Conservation (phyloP, 768 basidiomycete species). For the Phylloporus scabripes region DNA sequence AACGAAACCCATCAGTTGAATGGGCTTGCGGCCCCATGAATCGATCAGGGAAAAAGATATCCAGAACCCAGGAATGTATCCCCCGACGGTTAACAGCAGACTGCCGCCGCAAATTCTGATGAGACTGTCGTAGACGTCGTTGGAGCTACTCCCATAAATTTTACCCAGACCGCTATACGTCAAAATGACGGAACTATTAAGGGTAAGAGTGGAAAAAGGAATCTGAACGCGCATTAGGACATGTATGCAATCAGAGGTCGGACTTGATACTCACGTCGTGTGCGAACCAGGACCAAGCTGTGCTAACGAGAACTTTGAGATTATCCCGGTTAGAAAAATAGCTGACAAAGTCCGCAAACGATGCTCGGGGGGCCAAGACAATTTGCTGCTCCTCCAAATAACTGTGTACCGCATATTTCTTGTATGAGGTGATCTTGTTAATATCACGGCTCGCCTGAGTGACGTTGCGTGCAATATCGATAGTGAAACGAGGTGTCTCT, state of each 20-base stretch:
- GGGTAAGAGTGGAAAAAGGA: constrained; percentile 82
- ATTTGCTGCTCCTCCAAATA: constrained; percentile 42
- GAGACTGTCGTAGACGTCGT: constrained; percentile 21
- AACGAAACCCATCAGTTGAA: constrained; percentile 70
- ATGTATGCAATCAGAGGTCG: not conserved
- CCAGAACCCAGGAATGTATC: constrained; percentile 49
- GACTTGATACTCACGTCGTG: constrained; percentile 51
- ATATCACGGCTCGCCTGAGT: constrained; percentile 70
- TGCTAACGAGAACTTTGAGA: constrained; percentile 70
- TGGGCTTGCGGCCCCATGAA: constrained; percentile 65
- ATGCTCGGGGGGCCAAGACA: constrained; percentile 59
- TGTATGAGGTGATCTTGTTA: constrained; percentile 49
- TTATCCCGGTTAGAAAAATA: constrained; percentile 76
- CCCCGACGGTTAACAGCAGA: constrained; percentile 14
- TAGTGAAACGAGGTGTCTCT: constrained; percentile 86
- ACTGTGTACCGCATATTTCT: constrained; percentile 38
- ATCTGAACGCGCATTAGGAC: constrained; percentile 40
- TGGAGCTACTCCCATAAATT: constrained; percentile 21
- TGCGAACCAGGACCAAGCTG: constrained; percentile 84
- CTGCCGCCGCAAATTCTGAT: constrained; percentile 19
- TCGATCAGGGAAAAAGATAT: constrained; percentile 62
- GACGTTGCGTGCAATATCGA: constrained; percentile 83
- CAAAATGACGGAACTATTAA: constrained; percentile 76
- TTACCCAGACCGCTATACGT: constrained; percentile 62
- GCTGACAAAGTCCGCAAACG: constrained; percentile 54